Evolutionary conservation across 2,329 filamentous ascomycete species (phyloP), one percentile per base, ranked within the genome.

Genomic region (Raffaelea ambrosiae): DNA sequence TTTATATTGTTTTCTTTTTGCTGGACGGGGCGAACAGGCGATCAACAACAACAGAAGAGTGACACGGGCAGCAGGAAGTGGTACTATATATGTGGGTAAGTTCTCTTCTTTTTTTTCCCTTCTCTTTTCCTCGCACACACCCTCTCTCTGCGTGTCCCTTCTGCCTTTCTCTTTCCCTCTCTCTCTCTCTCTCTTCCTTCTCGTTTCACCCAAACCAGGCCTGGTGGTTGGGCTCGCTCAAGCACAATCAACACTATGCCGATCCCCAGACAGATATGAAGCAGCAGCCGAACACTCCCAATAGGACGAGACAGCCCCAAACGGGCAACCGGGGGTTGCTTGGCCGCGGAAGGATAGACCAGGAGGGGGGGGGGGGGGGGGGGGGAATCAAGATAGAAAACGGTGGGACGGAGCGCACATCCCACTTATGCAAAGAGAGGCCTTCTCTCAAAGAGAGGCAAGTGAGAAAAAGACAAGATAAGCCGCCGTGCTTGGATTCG

Each of bases 11-110:
- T 29, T 13, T 7, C 13, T 7, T 29, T 7, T 29, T 13, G 26
- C 13, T 29, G 26, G 44, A 18, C 16, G 21, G 10, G 16, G 38
- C 16, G 4, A 48, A 52, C 54, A 20, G 49, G 54, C 46, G 52
- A 54, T 53, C 57, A 58, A 57, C 54, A 50, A 52, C 54, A 35
- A 52, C 54, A 35, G 22, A 33, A 46, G 35, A 40, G 44, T 26
- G 20, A 14, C 21, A 41, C 18, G 42, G 41, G 44, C 51, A 35
- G 31, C 13, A 39, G 46, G 41, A 43, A 46, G 53, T 29, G 46
- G 50, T 52, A 43, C 55, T 58, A 57, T 56, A 56, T 55, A 57
- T 50, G 49, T 55, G 53, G 53, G 48, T 40, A 40, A 33, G 20
- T 14, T 19, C 21, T 42, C n/a, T 20, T 29, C 26, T 29, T 13